phyloP scores from a whole-genome alignment of 192 early-diverging fungal genomes.

The Podila horticola region DNA sequence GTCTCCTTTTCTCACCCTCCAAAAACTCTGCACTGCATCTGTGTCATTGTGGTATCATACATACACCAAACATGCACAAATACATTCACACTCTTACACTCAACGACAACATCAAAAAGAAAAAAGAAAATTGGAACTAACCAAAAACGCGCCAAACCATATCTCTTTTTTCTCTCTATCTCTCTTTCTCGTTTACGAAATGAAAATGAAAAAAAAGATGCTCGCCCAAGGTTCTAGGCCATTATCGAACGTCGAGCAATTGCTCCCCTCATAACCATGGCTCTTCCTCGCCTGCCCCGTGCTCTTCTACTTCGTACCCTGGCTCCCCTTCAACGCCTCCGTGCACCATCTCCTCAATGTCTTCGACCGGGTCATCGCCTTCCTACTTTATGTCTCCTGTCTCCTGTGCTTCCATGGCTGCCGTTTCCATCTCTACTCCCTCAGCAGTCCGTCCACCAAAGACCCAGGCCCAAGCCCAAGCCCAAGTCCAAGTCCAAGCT shows the following conservation, averaged over 20 bases:
- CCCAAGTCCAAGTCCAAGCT: background rate
- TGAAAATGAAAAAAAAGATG: conserved; percentile 1
- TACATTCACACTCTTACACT: background rate
- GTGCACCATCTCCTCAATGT: background rate
- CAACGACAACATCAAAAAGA: background rate
- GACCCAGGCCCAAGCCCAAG: background rate
- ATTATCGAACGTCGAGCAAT: background rate
- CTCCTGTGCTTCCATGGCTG: background rate
- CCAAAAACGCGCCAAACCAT: conserved; percentile 4
- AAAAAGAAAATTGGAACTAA: background rate
- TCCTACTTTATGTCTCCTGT: background rate
- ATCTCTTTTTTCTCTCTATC: background rate
- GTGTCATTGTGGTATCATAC: too few relatives aligned
- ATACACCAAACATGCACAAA: background rate
- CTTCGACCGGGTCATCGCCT: background rate
- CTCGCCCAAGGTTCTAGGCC: conserved; percentile 3
- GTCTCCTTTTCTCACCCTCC: too few relatives aligned
- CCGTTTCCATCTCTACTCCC: background rate
- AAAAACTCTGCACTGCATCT: too few relatives aligned
- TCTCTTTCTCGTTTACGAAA: background rate
- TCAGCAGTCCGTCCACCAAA: background rate
- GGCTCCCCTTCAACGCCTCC: conserved; percentile 3
- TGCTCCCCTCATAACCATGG: background rate
- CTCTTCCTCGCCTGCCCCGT: background rate
- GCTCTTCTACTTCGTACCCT: conserved; percentile 2